phyloP scores from a whole-genome alignment of 331 rosid species.

The Rhamnella rubrinervis region DNA sequence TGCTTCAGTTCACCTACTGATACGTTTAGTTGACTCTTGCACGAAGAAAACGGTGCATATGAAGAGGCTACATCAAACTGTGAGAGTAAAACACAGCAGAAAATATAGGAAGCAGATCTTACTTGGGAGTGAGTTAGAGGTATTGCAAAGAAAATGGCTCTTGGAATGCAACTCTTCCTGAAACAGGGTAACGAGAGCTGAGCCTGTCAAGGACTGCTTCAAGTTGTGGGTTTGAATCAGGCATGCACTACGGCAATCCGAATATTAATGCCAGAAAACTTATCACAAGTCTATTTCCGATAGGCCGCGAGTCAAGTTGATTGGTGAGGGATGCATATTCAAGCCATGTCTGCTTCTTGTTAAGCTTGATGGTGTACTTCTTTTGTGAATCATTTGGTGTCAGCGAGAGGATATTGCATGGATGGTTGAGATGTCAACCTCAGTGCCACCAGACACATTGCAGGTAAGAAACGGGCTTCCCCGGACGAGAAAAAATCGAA shows the following conservation, averaged over 20 bases:
- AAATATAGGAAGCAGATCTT: slow-evolving; percentile 51
- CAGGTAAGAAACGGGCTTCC: slow-evolving; percentile 82
- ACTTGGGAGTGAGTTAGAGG: slow-evolving; percentile 44
- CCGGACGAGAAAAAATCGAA: slow-evolving; percentile 63
- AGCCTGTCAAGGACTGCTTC: slow-evolving; percentile 51
- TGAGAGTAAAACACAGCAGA: slow-evolving; percentile 67
- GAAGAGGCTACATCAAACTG: slow-evolving; percentile 59
- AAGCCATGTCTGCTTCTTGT: slow-evolving; percentile 80
- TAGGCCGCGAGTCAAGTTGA: slow-evolving; percentile 30
- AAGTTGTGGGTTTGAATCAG: slow-evolving; percentile 41
- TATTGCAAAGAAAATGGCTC: slow-evolving; percentile 60
- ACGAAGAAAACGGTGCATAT: slow-evolving; percentile 73
- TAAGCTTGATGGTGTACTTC: slow-evolving; percentile 55
- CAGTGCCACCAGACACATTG: slow-evolving; percentile 25
- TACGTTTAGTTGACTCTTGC: slow-evolving; percentile 44
- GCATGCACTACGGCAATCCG: slow-evolving; percentile 46
- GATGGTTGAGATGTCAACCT: slow-evolving; percentile 56
- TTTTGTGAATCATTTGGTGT: slow-evolving; percentile 51
- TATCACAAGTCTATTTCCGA: slow-evolving; percentile 41
- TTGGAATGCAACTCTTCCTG: slow-evolving; percentile 56
- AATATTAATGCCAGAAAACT: slow-evolving; percentile 51
- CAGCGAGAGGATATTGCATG: slow-evolving; percentile 54
- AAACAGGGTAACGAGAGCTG: slow-evolving; percentile 63
- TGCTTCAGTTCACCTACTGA: neutral
- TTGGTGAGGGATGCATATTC: slow-evolving; percentile 52